Percentiles rank a stretch among this genome's conserved stretches.
phyloP scores from a whole-genome alignment of 1,284 basidiomycete species.

The Sporisorium exsertum region DNA sequence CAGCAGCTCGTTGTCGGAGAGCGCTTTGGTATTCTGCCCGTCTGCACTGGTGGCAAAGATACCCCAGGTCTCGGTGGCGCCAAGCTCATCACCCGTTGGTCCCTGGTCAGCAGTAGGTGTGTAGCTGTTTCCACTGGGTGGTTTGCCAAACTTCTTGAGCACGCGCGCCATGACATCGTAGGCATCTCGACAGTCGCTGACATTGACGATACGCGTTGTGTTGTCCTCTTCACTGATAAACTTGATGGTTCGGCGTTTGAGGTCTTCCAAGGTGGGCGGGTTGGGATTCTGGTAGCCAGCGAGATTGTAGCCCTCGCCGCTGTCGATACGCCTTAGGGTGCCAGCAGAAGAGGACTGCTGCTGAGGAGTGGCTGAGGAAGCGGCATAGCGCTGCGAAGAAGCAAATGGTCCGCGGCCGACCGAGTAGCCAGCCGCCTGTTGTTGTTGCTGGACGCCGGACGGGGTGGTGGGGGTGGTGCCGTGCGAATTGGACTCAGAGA shows the following conservation, averaged over 20 bases:
- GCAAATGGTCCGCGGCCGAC: constrained; percentile 60
- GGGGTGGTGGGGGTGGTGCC: constrained; percentile 48
- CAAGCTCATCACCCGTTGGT: constrained; percentile 45
- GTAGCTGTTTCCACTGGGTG: constrained; percentile 57
- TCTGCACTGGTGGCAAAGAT: constrained; percentile 62
- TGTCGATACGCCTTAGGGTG: constrained; percentile 40
- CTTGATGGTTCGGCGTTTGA: constrained; percentile 65
- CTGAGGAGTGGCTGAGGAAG: constrained; percentile 28
- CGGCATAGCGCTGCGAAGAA: constrained; percentile 28
- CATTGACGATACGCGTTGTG: constrained; percentile 62
- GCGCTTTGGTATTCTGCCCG: constrained; percentile 60
- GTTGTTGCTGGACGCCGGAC: constrained; percentile 33
- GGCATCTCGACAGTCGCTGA: constrained; percentile 63
- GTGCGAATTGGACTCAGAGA: constrained; percentile 47
- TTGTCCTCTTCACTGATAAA: constrained; percentile 66
- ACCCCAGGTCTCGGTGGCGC: constrained; percentile 56
- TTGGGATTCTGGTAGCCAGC: constrained; percentile 24
- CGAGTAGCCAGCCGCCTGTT: constrained; percentile 51
- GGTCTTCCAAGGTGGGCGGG: constrained; percentile 55
- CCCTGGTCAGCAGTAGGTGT: constrained; percentile 59
- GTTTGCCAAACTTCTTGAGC: constrained; percentile 65
- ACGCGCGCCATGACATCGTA: constrained; percentile 65
- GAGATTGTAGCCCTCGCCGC: constrained; percentile 45
- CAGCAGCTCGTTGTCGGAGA: constrained; percentile 76
- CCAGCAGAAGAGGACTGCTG: constrained; percentile 23